Conservation (phyloP, 1,139 yeast genomes). For the Scheffersomyces lignicola region DNA sequence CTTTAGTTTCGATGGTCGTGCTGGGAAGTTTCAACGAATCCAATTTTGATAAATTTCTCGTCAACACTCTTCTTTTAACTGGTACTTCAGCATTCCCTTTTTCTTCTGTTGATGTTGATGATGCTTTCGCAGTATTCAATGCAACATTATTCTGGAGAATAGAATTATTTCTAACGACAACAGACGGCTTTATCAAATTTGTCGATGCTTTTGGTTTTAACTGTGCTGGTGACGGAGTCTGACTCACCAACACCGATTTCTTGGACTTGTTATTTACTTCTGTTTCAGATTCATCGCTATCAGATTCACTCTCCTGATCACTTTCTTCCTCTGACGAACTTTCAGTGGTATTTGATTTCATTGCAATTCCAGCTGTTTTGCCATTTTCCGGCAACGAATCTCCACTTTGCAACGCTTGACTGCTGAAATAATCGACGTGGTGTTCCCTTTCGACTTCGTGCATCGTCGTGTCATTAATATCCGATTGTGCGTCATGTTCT, state of each 20-base stretch:
- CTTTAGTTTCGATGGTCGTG: slow-evolving; percentile 7
- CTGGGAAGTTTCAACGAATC: slow-evolving; percentile 3
- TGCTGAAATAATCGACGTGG: too few relatives aligned
- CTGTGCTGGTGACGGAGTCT: slow-evolving; percentile 5
- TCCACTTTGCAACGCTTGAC: too few relatives aligned
- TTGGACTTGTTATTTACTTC: neutral
- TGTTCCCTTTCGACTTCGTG: too few relatives aligned
- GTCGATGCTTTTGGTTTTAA: neutral
- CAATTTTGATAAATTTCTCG: slow-evolving; percentile 3
- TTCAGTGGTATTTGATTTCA: neutral
- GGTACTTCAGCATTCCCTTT: neutral
- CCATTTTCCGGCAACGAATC: too few relatives aligned
- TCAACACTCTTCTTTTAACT: neutral
- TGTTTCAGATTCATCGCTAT: neutral
- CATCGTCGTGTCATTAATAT: too few relatives aligned
- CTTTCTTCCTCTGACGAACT: slow-evolving; percentile 1
- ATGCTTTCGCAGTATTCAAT: neutral
- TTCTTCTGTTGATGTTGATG: neutral
- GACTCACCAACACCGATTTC: slow-evolving; percentile 3
- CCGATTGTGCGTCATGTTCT: too few relatives aligned
- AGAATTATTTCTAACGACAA: neutral
- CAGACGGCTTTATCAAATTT: too few relatives aligned
- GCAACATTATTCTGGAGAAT: neutral
- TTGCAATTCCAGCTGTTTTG: neutral
- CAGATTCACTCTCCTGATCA: neutral